These are phyloP conservation scores for Lentinula novae-zelandiae DNA, from an alignment of 1,284 basidiomycete species.

Conservation along the genomic window DNA sequence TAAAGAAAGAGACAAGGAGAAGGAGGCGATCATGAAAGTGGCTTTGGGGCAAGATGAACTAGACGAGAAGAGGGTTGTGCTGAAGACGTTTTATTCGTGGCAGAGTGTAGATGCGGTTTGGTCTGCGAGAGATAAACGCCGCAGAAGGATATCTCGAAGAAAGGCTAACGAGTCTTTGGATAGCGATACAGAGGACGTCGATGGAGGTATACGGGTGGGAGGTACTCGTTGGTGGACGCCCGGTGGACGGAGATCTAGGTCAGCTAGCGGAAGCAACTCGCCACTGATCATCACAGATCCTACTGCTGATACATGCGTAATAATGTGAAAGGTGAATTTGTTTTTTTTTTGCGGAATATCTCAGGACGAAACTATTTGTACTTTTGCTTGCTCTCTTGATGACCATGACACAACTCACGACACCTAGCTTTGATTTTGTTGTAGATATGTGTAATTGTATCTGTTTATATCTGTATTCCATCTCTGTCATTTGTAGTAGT, in stretches of 20 bases:
- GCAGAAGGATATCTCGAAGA: slow-evolving; percentile 40
- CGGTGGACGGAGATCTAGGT: slow-evolving; percentile 34
- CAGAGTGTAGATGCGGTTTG: slow-evolving; percentile 74
- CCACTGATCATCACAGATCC: slow-evolving; percentile 10
- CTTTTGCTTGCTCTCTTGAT: background rate
- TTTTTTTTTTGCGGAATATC: background rate
- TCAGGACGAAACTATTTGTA: background rate
- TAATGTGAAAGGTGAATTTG: slow-evolving; percentile 17
- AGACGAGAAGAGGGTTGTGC: slow-evolving; percentile 62
- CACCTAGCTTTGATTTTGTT: background rate
- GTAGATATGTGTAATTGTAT: background rate
- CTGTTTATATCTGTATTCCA: background rate
- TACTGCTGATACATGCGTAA: slow-evolving; percentile 17
- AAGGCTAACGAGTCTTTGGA: slow-evolving; percentile 34
- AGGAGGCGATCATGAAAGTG: slow-evolving; percentile 13
- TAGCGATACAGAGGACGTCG: slow-evolving; percentile 15
- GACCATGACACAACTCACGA: background rate
- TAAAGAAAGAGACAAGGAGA: slow-evolving; percentile 11
- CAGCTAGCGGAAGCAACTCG: slow-evolving; percentile 22
- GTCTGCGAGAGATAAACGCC: slow-evolving; percentile 57
- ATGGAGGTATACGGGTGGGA: slow-evolving; percentile 13
- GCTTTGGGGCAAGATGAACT: slow-evolving; percentile 66
- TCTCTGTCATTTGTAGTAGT: background rate
- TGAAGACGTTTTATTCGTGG: slow-evolving; percentile 89
- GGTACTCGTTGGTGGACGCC: slow-evolving; percentile 44